Evolutionary conservation across 305 asterid species (phyloP), one percentile per base, ranked within the genome.

Genomic region (Fraxinus greggii): DNA sequence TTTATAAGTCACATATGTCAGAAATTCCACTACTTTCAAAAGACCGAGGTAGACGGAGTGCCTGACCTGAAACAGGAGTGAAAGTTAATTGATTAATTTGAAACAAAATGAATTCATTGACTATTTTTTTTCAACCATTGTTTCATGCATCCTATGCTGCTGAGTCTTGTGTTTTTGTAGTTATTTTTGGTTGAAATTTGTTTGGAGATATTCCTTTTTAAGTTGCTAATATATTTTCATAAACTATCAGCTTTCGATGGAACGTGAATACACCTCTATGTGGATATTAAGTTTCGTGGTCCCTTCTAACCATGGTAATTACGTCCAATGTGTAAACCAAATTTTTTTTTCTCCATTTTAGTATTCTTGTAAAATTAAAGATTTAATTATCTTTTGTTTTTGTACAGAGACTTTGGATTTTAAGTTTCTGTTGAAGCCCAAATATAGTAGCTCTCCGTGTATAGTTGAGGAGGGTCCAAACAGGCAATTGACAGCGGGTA

Each of bases 281-380:
- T 96, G 99, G 99, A 95, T 93, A 87, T 88, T 96, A 51, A 92
- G 98, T 79, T 96, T 96, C 72, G 99, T 96, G 40, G 98, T 93
- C 56, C 98, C 99, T 21, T 94, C 98, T 79, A 89, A 96, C 87
- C 99, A 96, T 83, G 99, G 99, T 96, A 88, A 84, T 77, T 84
- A 56, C 81, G 38, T 74, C 78, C 29, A 56, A 19, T 78, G 76
- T 59, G 81, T 33, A 28, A 6, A 31, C 67, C 76, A 77, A 38
- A 24, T 79, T 7, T 36, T 33, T 33, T 82, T 21, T 59, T 24
- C 31, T 75, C 79, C 54, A 1, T 40, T 63, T 17, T 13, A 75
- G 54, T 17, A 56, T 59, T 85, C 56, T 38, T 83, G 29, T 63
- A 17, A 78, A 77, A 63, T 77, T 78, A 3, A 48, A 15, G 75